phyloP scores from a whole-genome alignment of 2,329 filamentous ascomycete species.

The Sclerotinia borealis region DNA sequence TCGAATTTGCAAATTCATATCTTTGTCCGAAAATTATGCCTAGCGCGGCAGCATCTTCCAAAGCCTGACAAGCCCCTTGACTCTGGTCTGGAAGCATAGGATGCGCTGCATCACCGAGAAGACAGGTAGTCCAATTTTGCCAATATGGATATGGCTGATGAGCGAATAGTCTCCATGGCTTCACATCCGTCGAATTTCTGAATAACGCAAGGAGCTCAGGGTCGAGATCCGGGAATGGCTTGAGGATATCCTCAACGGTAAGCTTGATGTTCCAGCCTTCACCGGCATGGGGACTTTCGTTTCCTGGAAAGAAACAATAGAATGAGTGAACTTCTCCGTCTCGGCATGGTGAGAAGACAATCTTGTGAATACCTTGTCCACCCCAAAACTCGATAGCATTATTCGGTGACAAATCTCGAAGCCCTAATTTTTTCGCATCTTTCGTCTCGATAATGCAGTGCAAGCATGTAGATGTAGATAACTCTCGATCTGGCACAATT shows the following conservation, averaged over 20 bases:
- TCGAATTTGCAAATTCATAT: constrained; percentile 9
- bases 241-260: constrained; percentile 52
- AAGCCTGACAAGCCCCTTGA: constrained; percentile 49
- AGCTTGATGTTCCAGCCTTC: constrained; percentile 27
- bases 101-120: constrained; percentile 61
- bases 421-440: constrained; percentile 22
- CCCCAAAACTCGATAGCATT: constrained; percentile 32
- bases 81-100: constrained; percentile 65
- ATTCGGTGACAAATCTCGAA: constrained; percentile 23
- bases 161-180: constrained; percentile 32
- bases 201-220: constrained; percentile 23
- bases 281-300: constrained; percentile 22
- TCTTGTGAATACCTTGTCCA: constrained; percentile 36
- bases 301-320: constrained; percentile 36
- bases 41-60: constrained; percentile 36
- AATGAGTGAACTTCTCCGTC: constrained; percentile 35
- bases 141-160: constrained; percentile 56
- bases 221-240: constrained; percentile 55
- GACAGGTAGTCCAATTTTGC: constrained; percentile 43
- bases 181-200: constrained; percentile 28
- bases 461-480: constrained; percentile 35
- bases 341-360: constrained; percentile 36
- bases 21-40: constrained; percentile 30
- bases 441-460: constrained; percentile 33
- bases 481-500: constrained; percentile 32